Percentiles rank a stretch among this genome's conserved stretches.
Conservation (phyloP, 2,329 filamentous ascomycete genomes). For the Aureobasidium sp. region DNA sequence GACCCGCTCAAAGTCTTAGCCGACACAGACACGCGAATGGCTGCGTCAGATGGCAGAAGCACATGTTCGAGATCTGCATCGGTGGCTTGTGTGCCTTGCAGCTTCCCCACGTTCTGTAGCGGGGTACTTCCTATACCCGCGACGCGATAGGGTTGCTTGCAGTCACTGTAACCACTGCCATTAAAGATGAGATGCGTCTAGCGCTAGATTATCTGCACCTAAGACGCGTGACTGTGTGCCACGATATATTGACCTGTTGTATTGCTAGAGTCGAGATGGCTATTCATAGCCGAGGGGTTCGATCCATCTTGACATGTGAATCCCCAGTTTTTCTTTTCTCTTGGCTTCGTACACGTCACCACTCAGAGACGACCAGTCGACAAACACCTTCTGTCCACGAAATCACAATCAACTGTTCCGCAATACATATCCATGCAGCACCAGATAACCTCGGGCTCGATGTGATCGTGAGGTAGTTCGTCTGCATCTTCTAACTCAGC, state of each 20-base stretch:
- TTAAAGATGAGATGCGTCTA: neutral
- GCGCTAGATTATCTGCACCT: neutral
- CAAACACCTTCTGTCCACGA: neutral
- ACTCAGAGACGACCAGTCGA: neutral
- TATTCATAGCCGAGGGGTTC: neutral
- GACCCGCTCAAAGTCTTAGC: neutral
- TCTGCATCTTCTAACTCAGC: neutral
- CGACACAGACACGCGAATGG: neutral
- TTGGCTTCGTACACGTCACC: conserved; percentile 6
- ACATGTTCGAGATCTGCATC: conserved; percentile 11
- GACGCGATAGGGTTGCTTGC: conserved; percentile 5
- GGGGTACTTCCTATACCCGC: neutral
- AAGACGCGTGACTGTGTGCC: conserved; percentile 8
- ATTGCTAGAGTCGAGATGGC: neutral
- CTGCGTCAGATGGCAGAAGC: conserved; percentile 5
- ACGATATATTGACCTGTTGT: neutral
- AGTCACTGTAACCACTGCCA: neutral
- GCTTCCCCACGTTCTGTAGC: conserved; percentile 4
- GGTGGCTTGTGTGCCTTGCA: conserved; percentile 13
- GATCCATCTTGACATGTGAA: neutral
- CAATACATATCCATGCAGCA: neutral
- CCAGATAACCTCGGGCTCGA: neutral
- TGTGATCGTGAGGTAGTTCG: neutral
- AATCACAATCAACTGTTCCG: neutral
- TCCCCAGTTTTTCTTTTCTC: neutral